phyloP scores from a whole-genome alignment of 352 stramenopile species.

The Phytophthora sojae region DNA sequence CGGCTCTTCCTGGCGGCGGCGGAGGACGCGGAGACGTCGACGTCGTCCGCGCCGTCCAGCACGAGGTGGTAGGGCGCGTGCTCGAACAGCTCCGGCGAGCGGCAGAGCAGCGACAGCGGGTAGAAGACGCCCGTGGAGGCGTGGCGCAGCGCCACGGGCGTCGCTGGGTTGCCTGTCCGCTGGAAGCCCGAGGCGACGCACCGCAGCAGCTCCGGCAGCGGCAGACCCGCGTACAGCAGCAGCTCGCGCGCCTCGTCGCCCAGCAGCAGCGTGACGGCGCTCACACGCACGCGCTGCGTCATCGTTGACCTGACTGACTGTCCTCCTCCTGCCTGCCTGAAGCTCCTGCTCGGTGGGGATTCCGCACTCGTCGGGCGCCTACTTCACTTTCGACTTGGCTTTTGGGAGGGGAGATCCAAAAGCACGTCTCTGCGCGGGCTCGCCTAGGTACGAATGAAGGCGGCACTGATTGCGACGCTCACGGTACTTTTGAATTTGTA shows the following conservation, averaged over 20 bases:
- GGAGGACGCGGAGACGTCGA: too few species aligned
- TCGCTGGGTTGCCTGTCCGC: background rate
- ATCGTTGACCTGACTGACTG: background rate
- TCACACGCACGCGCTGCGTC: constrained; percentile 30
- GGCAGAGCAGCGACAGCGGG: constrained; percentile 72
- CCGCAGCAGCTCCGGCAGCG: constrained; percentile 57
- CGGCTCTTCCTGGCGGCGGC: constrained; percentile 9
- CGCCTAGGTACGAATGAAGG: constrained; percentile 17
- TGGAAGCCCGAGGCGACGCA: constrained; percentile 56
- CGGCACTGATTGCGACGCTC: background rate
- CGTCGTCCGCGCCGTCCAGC: constrained; percentile 18
- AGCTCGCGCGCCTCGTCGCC: constrained; percentile 41
- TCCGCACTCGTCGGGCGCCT: background rate
- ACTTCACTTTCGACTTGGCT: constrained; percentile 9
- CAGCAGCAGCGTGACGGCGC: constrained; percentile 49
- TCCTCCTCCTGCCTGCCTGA: background rate
- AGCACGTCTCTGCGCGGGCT: constrained; percentile 3
- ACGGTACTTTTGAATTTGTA: constrained; percentile 23
- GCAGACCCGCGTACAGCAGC: constrained; percentile 46
- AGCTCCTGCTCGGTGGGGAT: background rate
- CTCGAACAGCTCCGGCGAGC: constrained; percentile 62
- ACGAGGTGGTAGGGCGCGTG: constrained; percentile 57
- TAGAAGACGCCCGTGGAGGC: constrained; percentile 58
- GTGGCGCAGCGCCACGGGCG: constrained; percentile 34
- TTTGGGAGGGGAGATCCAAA: constrained; percentile 22